These are phyloP conservation scores for Acacia melanoxylon DNA, from an alignment of 306 rosid species.

Conservation along the genomic window DNA sequence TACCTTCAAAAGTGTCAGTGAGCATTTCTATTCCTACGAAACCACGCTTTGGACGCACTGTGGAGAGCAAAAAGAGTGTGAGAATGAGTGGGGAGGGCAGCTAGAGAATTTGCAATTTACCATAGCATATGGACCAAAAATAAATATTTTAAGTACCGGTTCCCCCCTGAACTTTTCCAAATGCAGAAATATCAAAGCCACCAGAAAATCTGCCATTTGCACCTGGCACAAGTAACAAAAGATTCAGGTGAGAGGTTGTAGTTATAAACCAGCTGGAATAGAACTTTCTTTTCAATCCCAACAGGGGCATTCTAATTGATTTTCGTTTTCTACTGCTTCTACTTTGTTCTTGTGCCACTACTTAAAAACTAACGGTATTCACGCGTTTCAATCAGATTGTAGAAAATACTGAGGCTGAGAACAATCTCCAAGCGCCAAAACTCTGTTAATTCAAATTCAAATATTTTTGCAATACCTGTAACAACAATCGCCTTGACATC, in stretches of 20 bases:
- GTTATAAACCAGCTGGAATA: conserved; percentile 8
- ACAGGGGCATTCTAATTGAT: conserved; percentile 13
- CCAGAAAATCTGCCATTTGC: conserved; percentile 94
- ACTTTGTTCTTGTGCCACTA: neutral
- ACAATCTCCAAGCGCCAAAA: conserved; percentile 3
- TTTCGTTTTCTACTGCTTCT: conserved; percentile 12
- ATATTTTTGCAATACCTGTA: conserved; percentile 53
- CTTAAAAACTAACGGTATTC: neutral
- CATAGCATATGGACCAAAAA: neutral
- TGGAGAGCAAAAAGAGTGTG: conserved; percentile 15
- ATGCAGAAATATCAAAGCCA: conserved; percentile 84
- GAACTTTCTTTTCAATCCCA: conserved; percentile 21
- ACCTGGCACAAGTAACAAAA: conserved; percentile 48
- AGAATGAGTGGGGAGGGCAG: conserved; percentile 14
- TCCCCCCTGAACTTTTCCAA: conserved; percentile 63
- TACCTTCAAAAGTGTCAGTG: conserved; percentile 82
- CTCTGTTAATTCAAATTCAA: neutral
- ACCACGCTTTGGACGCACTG: conserved; percentile 62
- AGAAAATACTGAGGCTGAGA: neutral
- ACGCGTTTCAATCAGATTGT: conserved; percentile 4
- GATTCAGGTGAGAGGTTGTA: conserved; percentile 20
- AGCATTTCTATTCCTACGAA: conserved; percentile 67
- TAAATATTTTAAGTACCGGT: conserved; percentile 45
- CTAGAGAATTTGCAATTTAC: neutral
- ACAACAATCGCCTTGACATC: conserved; percentile 93